Conservation (phyloP, 2,329 filamentous ascomycete species). For the Raffaelea albimanens region DNA sequence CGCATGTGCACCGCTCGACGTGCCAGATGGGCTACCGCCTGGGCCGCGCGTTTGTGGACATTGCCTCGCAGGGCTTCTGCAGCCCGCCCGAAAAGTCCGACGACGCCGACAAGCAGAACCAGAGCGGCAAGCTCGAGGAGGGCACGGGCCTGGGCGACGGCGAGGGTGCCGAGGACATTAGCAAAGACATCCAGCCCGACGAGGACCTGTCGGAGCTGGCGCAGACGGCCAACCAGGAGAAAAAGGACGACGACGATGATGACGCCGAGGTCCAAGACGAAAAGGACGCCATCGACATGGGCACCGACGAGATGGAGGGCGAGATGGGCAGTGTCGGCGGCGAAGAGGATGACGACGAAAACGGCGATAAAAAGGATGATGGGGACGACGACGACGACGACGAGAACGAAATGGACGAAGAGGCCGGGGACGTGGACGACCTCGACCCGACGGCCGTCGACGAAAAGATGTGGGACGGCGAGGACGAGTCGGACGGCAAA, state of each 20-base stretch:
- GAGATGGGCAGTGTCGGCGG: constrained; percentile 60
- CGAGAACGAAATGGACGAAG: constrained; percentile 75
- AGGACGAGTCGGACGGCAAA: constrained; percentile 65
- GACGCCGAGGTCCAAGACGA: constrained; percentile 74
- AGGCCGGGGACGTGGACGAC: constrained; percentile 84
- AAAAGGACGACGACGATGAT: constrained; percentile 48
- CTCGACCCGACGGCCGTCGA: constrained; percentile 84
- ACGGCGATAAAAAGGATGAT: constrained; percentile 48
- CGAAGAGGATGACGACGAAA: constrained; percentile 52
- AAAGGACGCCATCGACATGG: constrained; percentile 85
- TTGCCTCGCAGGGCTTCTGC: constrained; percentile 83
- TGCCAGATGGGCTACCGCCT: constrained; percentile 69
- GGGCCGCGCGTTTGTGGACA: constrained; percentile 65
- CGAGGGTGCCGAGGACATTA: constrained; percentile 93
- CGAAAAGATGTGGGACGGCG: constrained; percentile 98
- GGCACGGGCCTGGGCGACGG: constrained; percentile 93
- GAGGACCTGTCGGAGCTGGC: constrained; percentile 89
- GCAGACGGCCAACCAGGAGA: constrained; percentile 66
- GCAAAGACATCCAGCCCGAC: constrained; percentile 89
- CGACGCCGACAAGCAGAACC: constrained; percentile 48
- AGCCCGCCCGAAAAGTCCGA: constrained; percentile 74
- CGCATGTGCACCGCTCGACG: constrained; percentile 57
- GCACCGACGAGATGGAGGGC: constrained; percentile 83
- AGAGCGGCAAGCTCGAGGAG: constrained; percentile 65
- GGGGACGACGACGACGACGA: constrained; percentile 50